A percentile compares a stretch with the other conserved stretches of the same genome.
phyloP scores from a whole-genome alignment of 495 filamentous ascomycete species.

The Xylaria acuta region DNA sequence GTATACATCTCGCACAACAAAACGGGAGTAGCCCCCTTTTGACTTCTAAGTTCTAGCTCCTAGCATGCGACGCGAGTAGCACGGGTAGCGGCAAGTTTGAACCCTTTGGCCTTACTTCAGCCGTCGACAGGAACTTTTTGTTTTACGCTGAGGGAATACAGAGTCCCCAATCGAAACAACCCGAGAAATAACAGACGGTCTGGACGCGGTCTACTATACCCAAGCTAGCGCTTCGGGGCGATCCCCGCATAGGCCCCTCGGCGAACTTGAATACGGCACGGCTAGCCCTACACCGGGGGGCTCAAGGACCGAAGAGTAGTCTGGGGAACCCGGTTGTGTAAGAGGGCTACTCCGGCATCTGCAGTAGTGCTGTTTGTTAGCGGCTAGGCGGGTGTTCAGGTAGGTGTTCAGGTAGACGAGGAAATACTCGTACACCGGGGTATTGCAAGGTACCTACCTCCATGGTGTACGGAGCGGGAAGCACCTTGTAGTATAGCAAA shows the following conservation, averaged over 20 bases:
- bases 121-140: background rate
- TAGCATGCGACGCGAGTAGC: too few species aligned
- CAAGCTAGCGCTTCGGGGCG: background rate
- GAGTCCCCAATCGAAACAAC: background rate
- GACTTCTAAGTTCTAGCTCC: too few species aligned
- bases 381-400: background rate
- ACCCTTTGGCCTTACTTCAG: background rate
- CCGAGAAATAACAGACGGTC: background rate
- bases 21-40: background rate
- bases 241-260: background rate
- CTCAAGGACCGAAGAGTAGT: conserved; percentile 3
- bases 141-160: background rate
- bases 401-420: too few species aligned
- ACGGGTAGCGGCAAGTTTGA: background rate
- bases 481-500: background rate
- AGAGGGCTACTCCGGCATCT: background rate
- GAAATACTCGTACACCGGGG: too few species aligned
- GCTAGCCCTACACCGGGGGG: background rate
- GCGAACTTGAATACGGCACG: background rate
- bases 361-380: background rate
- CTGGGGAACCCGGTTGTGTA: background rate
- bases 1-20: background rate
- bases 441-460: too few species aligned
- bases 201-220: background rate
- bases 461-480: background rate